These are phyloP conservation scores for Arabidopsis lyrata DNA, from an alignment of 441 rosid genomes.

Conservation along the genomic window DNA sequence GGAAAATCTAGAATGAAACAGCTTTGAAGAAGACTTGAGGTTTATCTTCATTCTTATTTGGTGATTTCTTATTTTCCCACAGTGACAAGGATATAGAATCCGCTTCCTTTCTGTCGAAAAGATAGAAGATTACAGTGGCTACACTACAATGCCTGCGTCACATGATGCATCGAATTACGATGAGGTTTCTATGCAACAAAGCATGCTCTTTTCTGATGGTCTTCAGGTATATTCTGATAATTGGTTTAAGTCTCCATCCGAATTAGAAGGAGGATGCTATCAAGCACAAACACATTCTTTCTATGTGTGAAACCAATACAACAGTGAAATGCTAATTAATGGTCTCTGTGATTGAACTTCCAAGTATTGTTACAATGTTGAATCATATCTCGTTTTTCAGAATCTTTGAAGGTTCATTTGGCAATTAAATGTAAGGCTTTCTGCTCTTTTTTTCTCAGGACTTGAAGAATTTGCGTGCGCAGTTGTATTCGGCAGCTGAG, in stretches of 20 bases:
- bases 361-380: background rate
- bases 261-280: background rate
- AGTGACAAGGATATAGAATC: slow-evolving; percentile 6
- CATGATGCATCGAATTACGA: slow-evolving; percentile 75
- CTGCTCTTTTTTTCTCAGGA: slow-evolving; percentile 55
- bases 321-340: background rate
- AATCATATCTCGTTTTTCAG: background rate
- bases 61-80: background rate
- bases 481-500: slow-evolving; percentile 94
- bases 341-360: background rate
- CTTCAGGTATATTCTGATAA: slow-evolving; percentile 65
- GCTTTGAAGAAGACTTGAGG: background rate
- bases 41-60: slow-evolving; percentile 3
- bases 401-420: background rate
- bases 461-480: slow-evolving; percentile 81
- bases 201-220: slow-evolving; percentile 89
- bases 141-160: slow-evolving; percentile 52
- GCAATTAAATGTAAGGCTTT: background rate
- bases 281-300: background rate
- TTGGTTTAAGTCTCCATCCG: background rate
- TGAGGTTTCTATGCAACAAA: slow-evolving; percentile 86
- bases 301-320: background rate
- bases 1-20: background rate
- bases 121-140: slow-evolving; percentile 54
- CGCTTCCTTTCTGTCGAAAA: background rate